Percentiles rank a stretch among this genome's conserved stretches.
Conservation (phyloP, 2,329 filamentous ascomycete genomes). For the Setomelanomma holmii region DNA sequence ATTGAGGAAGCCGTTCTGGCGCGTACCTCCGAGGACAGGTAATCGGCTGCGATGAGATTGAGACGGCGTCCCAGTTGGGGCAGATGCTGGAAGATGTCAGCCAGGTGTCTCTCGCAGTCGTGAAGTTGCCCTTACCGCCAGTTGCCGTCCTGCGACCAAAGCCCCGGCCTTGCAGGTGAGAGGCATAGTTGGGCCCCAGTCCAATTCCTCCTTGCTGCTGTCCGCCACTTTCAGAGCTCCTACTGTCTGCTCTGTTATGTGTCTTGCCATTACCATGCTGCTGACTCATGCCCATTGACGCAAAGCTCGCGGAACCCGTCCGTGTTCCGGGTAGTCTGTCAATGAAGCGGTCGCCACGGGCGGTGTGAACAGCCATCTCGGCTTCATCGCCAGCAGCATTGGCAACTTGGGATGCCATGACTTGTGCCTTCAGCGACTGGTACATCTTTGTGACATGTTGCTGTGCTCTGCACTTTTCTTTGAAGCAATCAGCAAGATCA, state of each 20-base stretch:
- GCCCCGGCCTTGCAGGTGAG: conserved; percentile 27
- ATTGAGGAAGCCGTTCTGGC: conserved; percentile 30
- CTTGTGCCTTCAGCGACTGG: conserved; percentile 62
- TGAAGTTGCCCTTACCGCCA: conserved; percentile 30
- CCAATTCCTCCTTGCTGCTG: conserved; percentile 28
- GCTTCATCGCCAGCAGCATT: conserved; percentile 60
- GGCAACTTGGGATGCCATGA: conserved; percentile 62
- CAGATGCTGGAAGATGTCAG: conserved; percentile 30
- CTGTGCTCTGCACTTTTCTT: conserved; percentile 74
- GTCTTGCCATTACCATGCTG: conserved; percentile 16
- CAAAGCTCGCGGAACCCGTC: conserved; percentile 30
- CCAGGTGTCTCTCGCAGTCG: background rate
- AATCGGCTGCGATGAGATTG: conserved; percentile 36
- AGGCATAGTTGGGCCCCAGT: conserved; percentile 24
- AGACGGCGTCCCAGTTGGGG: conserved; percentile 34
- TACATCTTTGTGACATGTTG: conserved; percentile 71
- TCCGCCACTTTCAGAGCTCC: conserved; percentile 34
- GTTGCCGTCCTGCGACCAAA: conserved; percentile 20
- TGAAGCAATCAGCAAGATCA: conserved; percentile 70
- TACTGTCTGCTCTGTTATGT: conserved; percentile 31
- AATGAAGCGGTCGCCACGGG: conserved; percentile 37
- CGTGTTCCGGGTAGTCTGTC: conserved; percentile 40
- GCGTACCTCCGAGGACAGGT: conserved; percentile 35
- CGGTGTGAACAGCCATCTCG: conserved; percentile 36
- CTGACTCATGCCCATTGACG: conserved; percentile 22